A percentile compares a stretch with the other conserved stretches of the same genome.
Evolutionary conservation across 148 eudicot genomes (phyloP).

Genomic region (Diospyros kaki): DNA sequence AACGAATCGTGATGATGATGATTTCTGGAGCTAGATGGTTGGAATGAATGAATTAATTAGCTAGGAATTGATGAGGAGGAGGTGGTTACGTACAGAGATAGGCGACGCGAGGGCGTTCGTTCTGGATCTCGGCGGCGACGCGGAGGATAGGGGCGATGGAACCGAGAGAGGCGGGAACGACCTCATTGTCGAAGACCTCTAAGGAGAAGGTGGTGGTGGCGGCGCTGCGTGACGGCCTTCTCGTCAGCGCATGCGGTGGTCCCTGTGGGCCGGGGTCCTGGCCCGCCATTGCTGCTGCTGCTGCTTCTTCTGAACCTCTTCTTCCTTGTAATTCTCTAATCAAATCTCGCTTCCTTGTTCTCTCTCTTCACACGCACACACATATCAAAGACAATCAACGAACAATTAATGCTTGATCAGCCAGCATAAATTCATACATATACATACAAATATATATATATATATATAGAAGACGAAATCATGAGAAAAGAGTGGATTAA

Average conservation of each 20-base stretch:
- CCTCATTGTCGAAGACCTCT: constrained; percentile 93
- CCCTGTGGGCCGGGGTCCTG: constrained; percentile 15
- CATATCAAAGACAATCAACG: too few relatives aligned
- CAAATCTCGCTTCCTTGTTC: too few relatives aligned
- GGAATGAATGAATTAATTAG: too few relatives aligned
- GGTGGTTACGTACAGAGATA: constrained; percentile 58
- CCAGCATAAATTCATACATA: not conserved
- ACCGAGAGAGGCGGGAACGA: constrained; percentile 81
- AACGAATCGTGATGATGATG: too few relatives aligned
- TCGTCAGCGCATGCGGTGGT: constrained; percentile 32
- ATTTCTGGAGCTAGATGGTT: too few relatives aligned
- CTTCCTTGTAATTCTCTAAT: too few relatives aligned
- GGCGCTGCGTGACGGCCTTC: constrained; percentile 79
- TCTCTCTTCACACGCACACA: too few relatives aligned
- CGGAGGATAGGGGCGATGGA: constrained; percentile 83
- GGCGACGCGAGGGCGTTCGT: constrained; percentile 86
- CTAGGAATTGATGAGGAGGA: not conserved
- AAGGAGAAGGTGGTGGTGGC: constrained; percentile 63
- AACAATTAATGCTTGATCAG: too few relatives aligned
- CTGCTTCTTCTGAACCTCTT: not conserved
- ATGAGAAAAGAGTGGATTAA: too few relatives aligned
- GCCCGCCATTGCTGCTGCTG: constrained; percentile 32
- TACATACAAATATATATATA: too few relatives aligned
- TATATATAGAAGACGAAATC: too few relatives aligned
- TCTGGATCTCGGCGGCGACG: constrained; percentile 76